Base-by-base conservation (phyloP, 129 eudicot genomes). In the Pulicaria dysenterica region DNA sequence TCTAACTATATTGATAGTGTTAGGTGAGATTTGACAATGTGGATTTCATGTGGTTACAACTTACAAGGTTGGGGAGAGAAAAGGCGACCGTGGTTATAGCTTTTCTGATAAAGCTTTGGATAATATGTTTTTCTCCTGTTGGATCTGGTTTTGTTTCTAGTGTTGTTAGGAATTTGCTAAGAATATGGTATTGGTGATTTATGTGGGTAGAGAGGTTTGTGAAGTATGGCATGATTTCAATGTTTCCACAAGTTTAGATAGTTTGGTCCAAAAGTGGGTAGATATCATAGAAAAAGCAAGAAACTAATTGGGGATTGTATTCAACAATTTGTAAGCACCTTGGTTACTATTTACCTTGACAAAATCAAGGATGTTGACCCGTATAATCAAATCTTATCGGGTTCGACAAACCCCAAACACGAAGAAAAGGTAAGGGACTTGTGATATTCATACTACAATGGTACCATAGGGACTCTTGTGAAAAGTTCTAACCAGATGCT, bases 381-480 rank as follows among this genome's bases (percentile, higher is more conserved):
- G 12, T 90, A 81, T 24, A 89, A 90, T 16, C 89, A 90, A 90
- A 13, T 95, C 3, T 81, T 90, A 62, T 73, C 89, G 1, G 96
- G 97, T 34, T 56, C 90, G 77, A 90, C 97, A 0, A 90, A 95
- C 75, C 99, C 99, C 15, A 90, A 90, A 67, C 99, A 95, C 39
- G 93, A 95, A 56, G 80, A 68, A 42, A 76, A 78, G 74, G 91
- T 82, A 3, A 90, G 72, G 51, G 99, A 90, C 15, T 55, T 91
- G 80, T 61, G 88, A 61, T 81, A 79, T 8, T 31, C 82, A 0
- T 61, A 90, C 5, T 83, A 90, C 63, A 90, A 85, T 37, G 90
- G 91, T 16, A 91, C 99, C 2, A 79, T 90, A 9, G 97, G 86
- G 57, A 90, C 97, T 0, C 73, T 82, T 8, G 90, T 95, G 47